Conservation (phyloP, 1,284 basidiomycete genomes). For the Coriolopsis trogii region DNA sequence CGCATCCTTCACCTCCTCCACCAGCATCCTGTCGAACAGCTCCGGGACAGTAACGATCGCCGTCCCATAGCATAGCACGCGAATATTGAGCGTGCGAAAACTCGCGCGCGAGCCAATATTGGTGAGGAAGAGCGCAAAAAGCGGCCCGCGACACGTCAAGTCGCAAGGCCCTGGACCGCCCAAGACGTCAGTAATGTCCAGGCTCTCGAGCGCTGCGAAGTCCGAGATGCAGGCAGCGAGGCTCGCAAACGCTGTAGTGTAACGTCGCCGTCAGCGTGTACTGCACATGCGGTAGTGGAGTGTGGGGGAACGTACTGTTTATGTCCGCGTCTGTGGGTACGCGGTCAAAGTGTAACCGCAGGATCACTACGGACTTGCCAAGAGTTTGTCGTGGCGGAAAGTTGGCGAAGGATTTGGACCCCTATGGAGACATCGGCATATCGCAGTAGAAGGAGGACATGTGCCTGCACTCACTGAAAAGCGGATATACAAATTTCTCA, state of each 20-base stretch:
- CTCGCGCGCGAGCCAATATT: not conserved
- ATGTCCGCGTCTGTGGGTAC: not conserved
- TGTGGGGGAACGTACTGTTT: not conserved
- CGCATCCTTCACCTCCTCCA: not conserved
- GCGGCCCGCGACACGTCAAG: not conserved
- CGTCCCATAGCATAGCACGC: not conserved
- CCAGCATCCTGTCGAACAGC: not conserved
- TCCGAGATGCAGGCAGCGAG: not conserved
- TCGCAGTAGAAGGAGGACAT: not conserved
- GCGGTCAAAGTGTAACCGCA: not conserved
- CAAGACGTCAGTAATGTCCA: not conserved
- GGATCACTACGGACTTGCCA: not conserved
- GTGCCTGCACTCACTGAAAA: not conserved
- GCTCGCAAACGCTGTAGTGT: slow-evolving; percentile 49
- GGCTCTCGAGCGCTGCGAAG: not conserved
- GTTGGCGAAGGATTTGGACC: not conserved
- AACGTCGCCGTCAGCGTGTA: slow-evolving; percentile 61
- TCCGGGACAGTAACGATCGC: not conserved
- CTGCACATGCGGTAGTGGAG: slow-evolving; percentile 48
- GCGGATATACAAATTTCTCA: not conserved
- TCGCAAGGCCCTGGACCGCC: not conserved
- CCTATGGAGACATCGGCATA: not conserved
- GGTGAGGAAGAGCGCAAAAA: not conserved
- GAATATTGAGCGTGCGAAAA: not conserved
- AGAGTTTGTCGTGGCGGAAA: slow-evolving; percentile 36